These are phyloP conservation scores for Sclerotinia spermophila DNA, from an alignment of 2,329 filamentous ascomycete genomes.

Conservation along the genomic window DNA sequence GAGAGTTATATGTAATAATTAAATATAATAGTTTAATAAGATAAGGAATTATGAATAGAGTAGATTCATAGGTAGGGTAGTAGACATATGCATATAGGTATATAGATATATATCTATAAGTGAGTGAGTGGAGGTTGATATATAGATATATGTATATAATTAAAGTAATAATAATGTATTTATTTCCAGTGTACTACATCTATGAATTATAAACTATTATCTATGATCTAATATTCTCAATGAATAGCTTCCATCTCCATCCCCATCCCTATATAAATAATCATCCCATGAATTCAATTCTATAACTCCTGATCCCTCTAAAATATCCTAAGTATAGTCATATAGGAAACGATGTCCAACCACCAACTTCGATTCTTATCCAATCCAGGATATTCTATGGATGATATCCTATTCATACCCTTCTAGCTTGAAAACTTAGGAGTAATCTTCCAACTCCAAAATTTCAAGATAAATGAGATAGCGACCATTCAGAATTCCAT, in stretches of 20 bases:
- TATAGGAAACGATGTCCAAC: no score
- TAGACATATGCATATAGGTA: no score
- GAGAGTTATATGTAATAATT: no score
- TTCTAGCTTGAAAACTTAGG: neutral
- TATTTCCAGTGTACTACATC: neutral
- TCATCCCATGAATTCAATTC: no score
- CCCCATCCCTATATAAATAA: neutral
- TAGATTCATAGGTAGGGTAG: no score
- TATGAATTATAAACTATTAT: neutral
- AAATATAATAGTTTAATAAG: no score
- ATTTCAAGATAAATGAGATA: neutral
- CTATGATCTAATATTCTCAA: neutral
- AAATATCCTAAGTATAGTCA: no score
- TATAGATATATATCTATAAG: no score
- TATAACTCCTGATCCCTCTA: neutral
- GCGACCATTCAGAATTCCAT: neutral
- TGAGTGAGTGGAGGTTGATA: no score
- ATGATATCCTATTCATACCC: neutral
- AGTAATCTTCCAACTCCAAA: neutral
- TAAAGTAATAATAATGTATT: neutral
- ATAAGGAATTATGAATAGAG: no score
- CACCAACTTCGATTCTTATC: no score
- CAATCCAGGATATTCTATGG: neutral
- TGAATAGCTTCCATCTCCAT: accelerated
- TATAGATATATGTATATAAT: no score